phyloP scores from a whole-genome alignment of 176 grass and related monocot species.

The Phragmites australis region DNA sequence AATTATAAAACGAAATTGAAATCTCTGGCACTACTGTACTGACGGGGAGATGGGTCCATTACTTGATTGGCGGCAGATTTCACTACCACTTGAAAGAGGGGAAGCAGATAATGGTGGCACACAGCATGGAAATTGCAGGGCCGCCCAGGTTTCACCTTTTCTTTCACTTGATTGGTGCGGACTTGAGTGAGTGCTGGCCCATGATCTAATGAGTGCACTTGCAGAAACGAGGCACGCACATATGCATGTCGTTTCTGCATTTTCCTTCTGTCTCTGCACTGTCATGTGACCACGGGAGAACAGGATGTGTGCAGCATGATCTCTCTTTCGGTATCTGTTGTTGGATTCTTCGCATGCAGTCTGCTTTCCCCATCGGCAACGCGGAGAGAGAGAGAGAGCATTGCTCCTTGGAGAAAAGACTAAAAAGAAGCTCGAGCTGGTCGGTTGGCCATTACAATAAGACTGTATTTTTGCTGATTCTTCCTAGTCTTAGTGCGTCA shows the following conservation, averaged over 20 bases:
- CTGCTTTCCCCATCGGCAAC: not conserved
- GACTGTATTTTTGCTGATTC: not conserved
- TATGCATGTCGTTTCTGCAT: constrained; percentile 16
- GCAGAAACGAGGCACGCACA: constrained; percentile 17
- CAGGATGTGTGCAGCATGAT: not conserved
- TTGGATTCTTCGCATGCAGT: not conserved
- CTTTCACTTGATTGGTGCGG: constrained; percentile 6
- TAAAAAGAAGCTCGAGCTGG: constrained; percentile 17
- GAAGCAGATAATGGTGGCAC: constrained; percentile 33
- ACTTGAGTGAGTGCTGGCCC: constrained; percentile 35
- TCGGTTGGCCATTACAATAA: constrained; percentile 28
- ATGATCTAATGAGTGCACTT: constrained; percentile 43
- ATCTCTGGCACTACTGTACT: not conserved
- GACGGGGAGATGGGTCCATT: not conserved
- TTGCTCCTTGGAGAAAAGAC: constrained; percentile 2
- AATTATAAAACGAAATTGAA: no score
- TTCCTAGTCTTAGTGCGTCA: not conserved
- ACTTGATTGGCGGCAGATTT: not conserved
- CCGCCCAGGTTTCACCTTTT: constrained; percentile 6
- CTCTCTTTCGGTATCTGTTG: not conserved
- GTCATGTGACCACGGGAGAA: constrained; percentile 37
- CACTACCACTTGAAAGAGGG: not conserved
- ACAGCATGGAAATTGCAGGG: constrained; percentile 12
- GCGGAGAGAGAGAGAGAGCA: not conserved
- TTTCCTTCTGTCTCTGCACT: not conserved